Percentiles rank a stretch among this genome's conserved stretches.
phyloP scores from a whole-genome alignment of 1,284 basidiomycete species.

The Boletus semigastroideus region DNA sequence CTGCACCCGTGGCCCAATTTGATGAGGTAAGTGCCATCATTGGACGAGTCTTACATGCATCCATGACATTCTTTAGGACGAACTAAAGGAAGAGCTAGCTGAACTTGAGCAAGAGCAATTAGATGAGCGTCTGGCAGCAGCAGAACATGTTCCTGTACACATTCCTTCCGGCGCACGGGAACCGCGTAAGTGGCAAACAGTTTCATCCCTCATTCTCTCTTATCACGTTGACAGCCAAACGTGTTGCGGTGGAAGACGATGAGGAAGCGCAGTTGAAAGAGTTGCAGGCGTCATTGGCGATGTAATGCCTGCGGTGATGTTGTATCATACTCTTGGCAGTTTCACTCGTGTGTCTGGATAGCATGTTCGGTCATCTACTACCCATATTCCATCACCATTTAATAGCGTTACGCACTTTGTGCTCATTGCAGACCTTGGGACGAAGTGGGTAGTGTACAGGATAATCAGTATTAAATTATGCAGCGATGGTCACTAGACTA shows the following conservation, averaged over 20 bases:
- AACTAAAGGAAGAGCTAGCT: slow-evolving; percentile 81
- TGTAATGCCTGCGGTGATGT: slow-evolving; percentile 47
- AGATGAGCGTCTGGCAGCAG: slow-evolving; percentile 84
- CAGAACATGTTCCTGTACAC: slow-evolving; percentile 90
- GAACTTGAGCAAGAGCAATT: slow-evolving; percentile 92
- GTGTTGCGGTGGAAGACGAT: slow-evolving; percentile 76
- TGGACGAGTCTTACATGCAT: neutral
- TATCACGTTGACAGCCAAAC: slow-evolving; percentile 16
- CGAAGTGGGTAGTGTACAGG: slow-evolving; percentile 35
- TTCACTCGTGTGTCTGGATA: slow-evolving; percentile 11
- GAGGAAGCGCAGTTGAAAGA: slow-evolving; percentile 91
- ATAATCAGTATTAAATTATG: slow-evolving; percentile 42
- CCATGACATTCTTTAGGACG: slow-evolving; percentile 55
- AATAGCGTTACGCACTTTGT: slow-evolving; percentile 26
- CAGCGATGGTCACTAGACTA: slow-evolving; percentile 33
- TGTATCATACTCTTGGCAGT: slow-evolving; percentile 9
- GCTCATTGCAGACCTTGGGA: slow-evolving; percentile 21
- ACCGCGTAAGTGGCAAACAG: slow-evolving; percentile 48
- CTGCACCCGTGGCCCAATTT: slow-evolving; percentile 68
- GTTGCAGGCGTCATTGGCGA: slow-evolving; percentile 89
- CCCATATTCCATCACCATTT: slow-evolving; percentile 34
- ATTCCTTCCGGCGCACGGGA: slow-evolving; percentile 66
- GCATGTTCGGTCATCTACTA: slow-evolving; percentile 32
- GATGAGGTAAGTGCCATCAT: slow-evolving; percentile 65
- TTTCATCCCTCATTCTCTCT: slow-evolving; percentile 6